Evolutionary conservation across 73 alveolate genomes (phyloP), one percentile per base, ranked within the genome.

Genomic region (Urostyla sp.): DNA sequence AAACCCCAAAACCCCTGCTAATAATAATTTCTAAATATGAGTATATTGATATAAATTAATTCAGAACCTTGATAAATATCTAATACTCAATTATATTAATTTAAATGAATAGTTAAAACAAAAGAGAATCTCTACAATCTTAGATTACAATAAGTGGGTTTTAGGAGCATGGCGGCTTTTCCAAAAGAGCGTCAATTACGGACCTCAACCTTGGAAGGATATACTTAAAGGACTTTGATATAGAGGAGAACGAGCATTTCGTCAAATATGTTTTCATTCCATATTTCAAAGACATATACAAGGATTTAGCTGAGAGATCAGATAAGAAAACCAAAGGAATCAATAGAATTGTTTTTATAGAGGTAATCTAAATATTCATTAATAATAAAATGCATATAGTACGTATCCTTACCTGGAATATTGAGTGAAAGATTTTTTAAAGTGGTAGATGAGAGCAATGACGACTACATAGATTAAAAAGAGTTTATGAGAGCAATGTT

Each of bases 231-330:
- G 80, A 66, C 51, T 66, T 31, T 43, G 80, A 66, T 45, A 66
- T 72, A 3, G 59, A 72, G 24, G 27, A 72, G 59, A 72, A 72
- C 26, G 87, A 81, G 80, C 75, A 73, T 53, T 75, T 73, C 73
- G 89, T 67, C 27, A 74, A 89, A 79, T 80, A 53, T 53, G 87
- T 69, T 34, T 60, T 54, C 69, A 87, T 86, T 57, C 94, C 84
- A 27, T 87, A 87, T 72, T 87, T 91, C 87, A 85, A 84, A 51
- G 93, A 84, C 50, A 84, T 84, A 36, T 84, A 43, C 84, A 75
- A 67, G 38, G 92, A 84, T 32, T 46, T 84, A n/a, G 88, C 89
- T 20, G 75, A 67, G 21, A 76, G 92, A 36, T 84, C 92, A 6
- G 87, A 84, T 35, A 63, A 84, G 61, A 75, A 75, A 61, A 45